Evolutionary conservation across 148 eudicot species (phyloP).

Genomic region (Silene latifolia): DNA sequence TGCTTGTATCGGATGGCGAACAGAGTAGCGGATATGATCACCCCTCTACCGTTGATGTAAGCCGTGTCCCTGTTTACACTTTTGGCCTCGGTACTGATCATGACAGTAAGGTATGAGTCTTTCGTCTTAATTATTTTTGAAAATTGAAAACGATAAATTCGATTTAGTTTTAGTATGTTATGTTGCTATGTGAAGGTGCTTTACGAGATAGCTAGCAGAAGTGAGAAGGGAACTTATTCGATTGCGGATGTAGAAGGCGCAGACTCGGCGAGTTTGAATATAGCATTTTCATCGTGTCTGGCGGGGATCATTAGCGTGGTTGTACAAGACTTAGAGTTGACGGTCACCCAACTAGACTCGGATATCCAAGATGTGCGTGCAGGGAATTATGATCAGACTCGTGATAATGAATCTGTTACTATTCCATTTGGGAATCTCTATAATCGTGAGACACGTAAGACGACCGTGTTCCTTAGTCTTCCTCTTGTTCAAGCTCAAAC

Average conservation of each 20-base stretch:
- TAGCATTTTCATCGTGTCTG: constrained; percentile 12
- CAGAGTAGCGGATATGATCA: background rate
- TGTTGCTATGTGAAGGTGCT: background rate
- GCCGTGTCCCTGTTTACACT: constrained; percentile 14
- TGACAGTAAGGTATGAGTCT: background rate
- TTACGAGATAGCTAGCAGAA: background rate
- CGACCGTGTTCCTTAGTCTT: constrained; percentile 6
- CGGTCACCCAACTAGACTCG: background rate
- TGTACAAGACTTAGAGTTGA: constrained; percentile 6
- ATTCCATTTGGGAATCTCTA: constrained; percentile 16
- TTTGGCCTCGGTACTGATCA: constrained; percentile 21
- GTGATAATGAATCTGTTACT: background rate
- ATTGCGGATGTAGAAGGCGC: background rate
- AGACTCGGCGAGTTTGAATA: background rate
- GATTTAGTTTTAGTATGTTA: no score
- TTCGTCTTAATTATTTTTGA: no score
- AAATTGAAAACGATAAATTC: no score
- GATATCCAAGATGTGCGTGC: background rate
- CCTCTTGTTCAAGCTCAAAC: background rate
- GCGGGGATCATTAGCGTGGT: constrained; percentile 12
- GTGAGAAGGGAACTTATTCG: background rate
- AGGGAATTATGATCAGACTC: background rate
- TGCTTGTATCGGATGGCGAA: constrained; percentile 14
- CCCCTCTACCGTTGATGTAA: background rate
- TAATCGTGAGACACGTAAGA: background rate